Conservation (phyloP, 768 basidiomycete species). For the Filobasidium wieringae region DNA sequence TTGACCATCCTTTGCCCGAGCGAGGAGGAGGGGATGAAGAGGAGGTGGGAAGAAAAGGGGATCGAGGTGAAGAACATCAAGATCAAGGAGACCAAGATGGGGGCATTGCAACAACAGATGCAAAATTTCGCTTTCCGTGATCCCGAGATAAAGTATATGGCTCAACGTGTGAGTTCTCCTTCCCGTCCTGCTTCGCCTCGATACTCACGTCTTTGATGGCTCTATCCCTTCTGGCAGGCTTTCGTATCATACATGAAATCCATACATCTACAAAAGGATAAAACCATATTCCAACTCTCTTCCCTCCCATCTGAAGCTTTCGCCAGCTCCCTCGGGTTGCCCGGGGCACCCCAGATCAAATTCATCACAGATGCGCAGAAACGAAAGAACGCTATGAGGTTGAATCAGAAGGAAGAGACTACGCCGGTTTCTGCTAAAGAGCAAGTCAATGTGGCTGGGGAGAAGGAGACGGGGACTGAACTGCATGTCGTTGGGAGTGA, state of each 20-base stretch:
- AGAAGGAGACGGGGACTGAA: conserved; percentile 22
- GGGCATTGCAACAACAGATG: conserved; percentile 70
- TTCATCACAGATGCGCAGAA: conserved; percentile 55
- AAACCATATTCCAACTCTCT: conserved; percentile 74
- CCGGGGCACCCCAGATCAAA: conserved; percentile 91
- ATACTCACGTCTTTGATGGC: too few relatives aligned
- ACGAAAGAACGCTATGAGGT: conserved; percentile 62
- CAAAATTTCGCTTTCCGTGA: conserved; percentile 90
- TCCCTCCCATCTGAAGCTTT: conserved; percentile 71
- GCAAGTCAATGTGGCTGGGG: conserved; percentile 19
- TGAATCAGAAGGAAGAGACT: conserved; percentile 18
- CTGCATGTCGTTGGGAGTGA: conserved; percentile 17
- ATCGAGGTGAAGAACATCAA: conserved; percentile 64
- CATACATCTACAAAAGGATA: conserved; percentile 84
- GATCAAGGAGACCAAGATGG: conserved; percentile 73
- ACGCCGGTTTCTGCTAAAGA: conserved; percentile 13
- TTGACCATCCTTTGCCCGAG: conserved; percentile 72
- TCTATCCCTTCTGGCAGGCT: conserved; percentile 46
- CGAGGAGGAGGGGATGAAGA: conserved; percentile 83
- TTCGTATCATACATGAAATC: conserved; percentile 94
- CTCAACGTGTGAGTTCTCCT: conserved; percentile 58
- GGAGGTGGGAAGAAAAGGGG: conserved; percentile 57
- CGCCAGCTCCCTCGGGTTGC: conserved; percentile 80
- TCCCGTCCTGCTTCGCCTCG: neutral
- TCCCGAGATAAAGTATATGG: conserved; percentile 92